Base-by-base conservation (phyloP, 768 basidiomycete species). In the Gelatoporia subvermispora region DNA sequence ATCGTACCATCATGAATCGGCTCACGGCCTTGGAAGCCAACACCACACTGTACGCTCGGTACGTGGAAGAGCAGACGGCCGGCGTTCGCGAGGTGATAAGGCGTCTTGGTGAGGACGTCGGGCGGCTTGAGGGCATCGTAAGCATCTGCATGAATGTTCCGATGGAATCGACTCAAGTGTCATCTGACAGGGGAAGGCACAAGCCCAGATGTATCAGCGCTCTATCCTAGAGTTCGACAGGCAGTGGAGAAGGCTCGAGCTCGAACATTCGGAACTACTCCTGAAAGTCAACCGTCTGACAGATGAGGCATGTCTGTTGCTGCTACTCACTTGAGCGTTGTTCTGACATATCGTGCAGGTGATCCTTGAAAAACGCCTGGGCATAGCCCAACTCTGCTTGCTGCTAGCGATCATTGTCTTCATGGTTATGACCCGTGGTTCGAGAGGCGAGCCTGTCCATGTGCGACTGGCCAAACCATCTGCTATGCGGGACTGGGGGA, bases 1-100 rank as follows among this genome's bases (percentile, higher is more conserved):
- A 96, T 59, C 85, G 93, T 8, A 90, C 86, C 11, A 99, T 98
- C 56, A 94, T 94, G 82, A 95, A 96, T 57, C 84, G 93, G 7
- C 75, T 99, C 10, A 79, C 81, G 2, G 79, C 81, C 5, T 76
- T 98, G 13, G 94, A 98, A 65, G 77, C 78, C 8, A 96, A 94
- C 57, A 87, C 93, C 41, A 90, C 90, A 0, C 73, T 97, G 3
- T 85, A 90, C 38, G 77, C 83, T 18, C 67, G 82, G 16, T 98
- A 96, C 61, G 83, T 96, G 11, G 93, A 93, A 57, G 92, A 94
- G 60, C 95, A 98, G 60, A 87, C 84, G 0, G 65, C 75, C 13
- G 79, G 81, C 24, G 77, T 96, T 17, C 72, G 90, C 4, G 85
- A 87, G 31, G 76, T 90, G 41, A 72, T 97, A 28, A 76, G 76